A percentile compares a stretch with the other conserved stretches of the same genome.
Conservation (phyloP, 2,329 filamentous ascomycete genomes). For the Zymoseptoria crescenta region DNA sequence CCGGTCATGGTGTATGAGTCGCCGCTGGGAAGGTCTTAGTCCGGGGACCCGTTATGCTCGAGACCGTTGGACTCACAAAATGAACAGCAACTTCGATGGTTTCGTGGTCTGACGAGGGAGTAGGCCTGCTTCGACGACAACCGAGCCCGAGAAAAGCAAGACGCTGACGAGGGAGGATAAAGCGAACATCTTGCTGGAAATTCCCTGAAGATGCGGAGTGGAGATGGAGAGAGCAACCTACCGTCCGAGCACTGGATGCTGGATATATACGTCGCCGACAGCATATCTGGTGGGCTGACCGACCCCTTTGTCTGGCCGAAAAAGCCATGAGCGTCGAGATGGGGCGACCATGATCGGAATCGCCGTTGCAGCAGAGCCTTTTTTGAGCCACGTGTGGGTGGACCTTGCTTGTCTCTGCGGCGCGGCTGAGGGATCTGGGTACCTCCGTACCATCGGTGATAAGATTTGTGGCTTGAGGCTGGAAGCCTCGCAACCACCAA, state of each 20-base stretch:
- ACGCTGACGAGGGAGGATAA: background rate
- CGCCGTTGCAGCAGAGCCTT: too few species aligned
- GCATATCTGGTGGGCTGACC: too few species aligned
- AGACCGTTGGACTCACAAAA: background rate
- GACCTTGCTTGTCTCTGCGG: too few species aligned
- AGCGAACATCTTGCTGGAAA: background rate
- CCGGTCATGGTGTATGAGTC: background rate
- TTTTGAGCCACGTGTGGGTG: too few species aligned
- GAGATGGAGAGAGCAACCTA: background rate
- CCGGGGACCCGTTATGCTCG: background rate
- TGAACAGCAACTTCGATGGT: background rate
- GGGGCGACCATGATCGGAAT: too few species aligned
- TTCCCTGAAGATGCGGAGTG: background rate
- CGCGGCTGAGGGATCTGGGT: too few species aligned
- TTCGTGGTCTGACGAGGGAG: background rate
- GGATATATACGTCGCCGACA: too few species aligned
- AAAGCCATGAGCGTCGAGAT: too few species aligned
- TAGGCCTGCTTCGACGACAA: background rate
- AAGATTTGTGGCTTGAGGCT: background rate
- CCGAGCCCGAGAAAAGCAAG: background rate
- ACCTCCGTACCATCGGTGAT: too few species aligned
- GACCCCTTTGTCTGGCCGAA: too few species aligned
- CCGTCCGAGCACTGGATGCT: too few species aligned
- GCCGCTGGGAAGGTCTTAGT: background rate
- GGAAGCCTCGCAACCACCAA: background rate